phyloP scores from a whole-genome alignment of 306 rosid species.

The Medicago ruthenica region DNA sequence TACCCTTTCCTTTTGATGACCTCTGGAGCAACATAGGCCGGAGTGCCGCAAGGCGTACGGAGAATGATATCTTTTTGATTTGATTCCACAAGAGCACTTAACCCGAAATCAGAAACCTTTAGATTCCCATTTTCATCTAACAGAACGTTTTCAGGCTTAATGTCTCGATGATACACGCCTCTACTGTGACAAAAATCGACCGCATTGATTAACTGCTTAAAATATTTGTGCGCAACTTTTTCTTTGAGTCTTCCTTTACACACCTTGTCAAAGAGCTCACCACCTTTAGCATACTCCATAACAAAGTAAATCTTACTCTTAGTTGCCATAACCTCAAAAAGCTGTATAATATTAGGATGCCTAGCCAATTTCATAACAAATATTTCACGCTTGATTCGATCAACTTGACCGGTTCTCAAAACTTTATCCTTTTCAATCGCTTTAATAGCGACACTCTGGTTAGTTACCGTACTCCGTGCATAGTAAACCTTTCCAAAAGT shows the following conservation, averaged over 20 bases:
- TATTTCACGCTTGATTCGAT: conserved; percentile 77
- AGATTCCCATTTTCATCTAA: conserved; percentile 79
- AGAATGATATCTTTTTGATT: conserved; percentile 68
- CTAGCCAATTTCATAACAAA: conserved; percentile 76
- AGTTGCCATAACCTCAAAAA: conserved; percentile 90
- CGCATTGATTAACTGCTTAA: conserved; percentile 75
- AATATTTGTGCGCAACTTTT: conserved; percentile 71
- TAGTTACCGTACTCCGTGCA: conserved; percentile 66
- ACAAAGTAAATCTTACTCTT: conserved; percentile 86
- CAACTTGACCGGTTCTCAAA: conserved; percentile 58
- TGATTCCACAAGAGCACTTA: conserved; percentile 77
- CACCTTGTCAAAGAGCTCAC: conserved; percentile 85
- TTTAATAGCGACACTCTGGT: conserved; percentile 85
- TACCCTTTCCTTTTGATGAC: conserved; percentile 81
- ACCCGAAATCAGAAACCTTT: conserved; percentile 91
- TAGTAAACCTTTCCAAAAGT: conserved; percentile 85
- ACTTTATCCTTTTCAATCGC: conserved; percentile 76
- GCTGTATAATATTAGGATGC: conserved; percentile 79
- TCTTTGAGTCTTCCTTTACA: conserved; percentile 81
- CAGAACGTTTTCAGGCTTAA: conserved; percentile 88
- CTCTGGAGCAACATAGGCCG: conserved; percentile 96
- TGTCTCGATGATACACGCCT: conserved; percentile 91
- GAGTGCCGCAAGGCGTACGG: conserved; percentile 93
- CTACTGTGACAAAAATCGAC: conserved; percentile 89
- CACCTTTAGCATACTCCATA: conserved; percentile 88